A percentile compares a stretch with the other conserved stretches of the same genome.
Evolutionary conservation across 73 alveolate genomes (phyloP).

Genomic region (Uronychia binucleata): DNA sequence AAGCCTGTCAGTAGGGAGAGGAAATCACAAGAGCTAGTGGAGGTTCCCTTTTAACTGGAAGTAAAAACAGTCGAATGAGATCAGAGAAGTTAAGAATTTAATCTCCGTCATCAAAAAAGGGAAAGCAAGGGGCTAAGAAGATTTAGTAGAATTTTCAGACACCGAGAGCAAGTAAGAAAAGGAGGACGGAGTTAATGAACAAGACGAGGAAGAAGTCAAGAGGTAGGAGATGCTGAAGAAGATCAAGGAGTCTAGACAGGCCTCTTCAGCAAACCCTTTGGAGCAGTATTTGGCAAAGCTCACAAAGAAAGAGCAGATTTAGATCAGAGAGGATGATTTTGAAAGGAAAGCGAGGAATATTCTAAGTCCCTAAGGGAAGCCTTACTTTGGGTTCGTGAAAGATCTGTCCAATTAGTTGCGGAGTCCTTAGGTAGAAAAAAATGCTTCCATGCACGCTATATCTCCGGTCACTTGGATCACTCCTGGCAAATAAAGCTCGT

Average conservation of each 20-base stretch:
- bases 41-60: constrained; percentile 72
- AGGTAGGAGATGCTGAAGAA: not conserved
- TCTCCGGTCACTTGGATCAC: too few relatives aligned
- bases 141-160: not conserved
- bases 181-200: not conserved
- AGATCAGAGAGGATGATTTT: too few relatives aligned
- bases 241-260: not conserved
- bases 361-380: too few relatives aligned
- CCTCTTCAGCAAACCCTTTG: too few relatives aligned
- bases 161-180: not conserved
- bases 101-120: not conserved
- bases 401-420: too few relatives aligned
- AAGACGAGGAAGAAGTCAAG: not conserved
- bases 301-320: too few relatives aligned
- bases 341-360: too few relatives aligned
- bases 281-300: too few relatives aligned
- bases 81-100: constrained; percentile 23
- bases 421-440: too few relatives aligned
- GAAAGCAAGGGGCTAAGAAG: not conserved
- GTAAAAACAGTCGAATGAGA: constrained; percentile 42
- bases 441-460: too few relatives aligned
- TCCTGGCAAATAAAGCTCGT: too few relatives aligned
- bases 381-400: too few relatives aligned
- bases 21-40: constrained; percentile 54
- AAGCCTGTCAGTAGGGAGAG: constrained; percentile 30